phyloP scores from a whole-genome alignment of 1,284 basidiomycete species.

The Anthracocystis setariae region DNA sequence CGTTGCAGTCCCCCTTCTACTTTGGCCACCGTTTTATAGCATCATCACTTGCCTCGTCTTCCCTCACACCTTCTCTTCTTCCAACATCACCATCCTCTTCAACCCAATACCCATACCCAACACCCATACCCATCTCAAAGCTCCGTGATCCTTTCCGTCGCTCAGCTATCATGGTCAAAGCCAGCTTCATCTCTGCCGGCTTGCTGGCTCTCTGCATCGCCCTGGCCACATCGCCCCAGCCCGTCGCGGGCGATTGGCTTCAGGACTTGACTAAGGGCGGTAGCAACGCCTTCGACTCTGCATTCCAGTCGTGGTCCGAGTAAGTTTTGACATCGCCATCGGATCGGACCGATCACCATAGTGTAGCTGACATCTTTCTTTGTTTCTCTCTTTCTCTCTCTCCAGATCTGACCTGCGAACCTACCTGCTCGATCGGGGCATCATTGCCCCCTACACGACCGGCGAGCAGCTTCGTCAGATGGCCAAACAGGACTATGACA shows the following conservation, averaged over 20 bases:
- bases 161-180: slow-evolving; percentile 47
- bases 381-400: too few species aligned
- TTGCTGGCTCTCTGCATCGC: slow-evolving; percentile 58
- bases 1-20: neutral
- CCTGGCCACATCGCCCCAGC: slow-evolving; percentile 47
- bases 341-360: neutral
- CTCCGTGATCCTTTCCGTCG: neutral
- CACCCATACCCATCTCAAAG: neutral
- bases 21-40: too few species aligned
- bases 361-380: neutral
- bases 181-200: slow-evolving; percentile 59
- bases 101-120: neutral
- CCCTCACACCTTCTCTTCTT: too few species aligned
- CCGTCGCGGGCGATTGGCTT: slow-evolving; percentile 54
- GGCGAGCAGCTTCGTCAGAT: slow-evolving; percentile 61
- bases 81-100: neutral
- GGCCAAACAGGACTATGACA: slow-evolving; percentile 62
- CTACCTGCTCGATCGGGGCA: slow-evolving; percentile 65
- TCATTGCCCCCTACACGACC: slow-evolving; percentile 62
- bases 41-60: neutral
- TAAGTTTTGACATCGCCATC: slow-evolving; percentile 20
- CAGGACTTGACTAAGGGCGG: slow-evolving; percentile 56
- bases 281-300: slow-evolving; percentile 57
- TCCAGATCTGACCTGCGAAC: slow-evolving; percentile 56
- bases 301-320: slow-evolving; percentile 64